Evolutionary conservation across 1,284 basidiomycete species (phyloP).

Genomic region (Boletellus dicymbophilus): DNA sequence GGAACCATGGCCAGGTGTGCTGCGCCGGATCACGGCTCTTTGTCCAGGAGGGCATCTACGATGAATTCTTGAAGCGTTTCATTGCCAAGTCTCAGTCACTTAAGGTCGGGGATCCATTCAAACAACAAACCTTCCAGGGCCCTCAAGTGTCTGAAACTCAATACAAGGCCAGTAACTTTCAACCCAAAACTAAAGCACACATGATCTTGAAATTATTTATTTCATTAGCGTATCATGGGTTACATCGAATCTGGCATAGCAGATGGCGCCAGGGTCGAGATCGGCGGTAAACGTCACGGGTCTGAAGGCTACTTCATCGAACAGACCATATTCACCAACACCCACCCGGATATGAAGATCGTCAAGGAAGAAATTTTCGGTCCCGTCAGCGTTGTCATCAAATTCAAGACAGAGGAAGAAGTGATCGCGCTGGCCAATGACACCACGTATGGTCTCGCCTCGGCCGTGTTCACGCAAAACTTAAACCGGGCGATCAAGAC

Average conservation of each 20-base stretch:
- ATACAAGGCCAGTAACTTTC: constrained; percentile 51
- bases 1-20: constrained; percentile 85
- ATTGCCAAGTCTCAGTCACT: constrained; percentile 56
- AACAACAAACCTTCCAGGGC: constrained; percentile 71
- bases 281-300: constrained; percentile 78
- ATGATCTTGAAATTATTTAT: constrained; percentile 33
- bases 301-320: constrained; percentile 75
- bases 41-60: constrained; percentile 83
- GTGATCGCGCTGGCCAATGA: constrained; percentile 84
- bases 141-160: constrained; percentile 84
- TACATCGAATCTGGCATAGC: constrained; percentile 88
- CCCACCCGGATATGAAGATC: constrained; percentile 81
- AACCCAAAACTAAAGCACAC: too few species aligned
- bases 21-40: constrained; percentile 87
- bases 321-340: constrained; percentile 89
- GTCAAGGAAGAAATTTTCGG: constrained; percentile 93
- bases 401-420: constrained; percentile 72
- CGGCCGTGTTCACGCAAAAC: constrained; percentile 85
- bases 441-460: constrained; percentile 83
- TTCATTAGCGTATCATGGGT: constrained; percentile 75
- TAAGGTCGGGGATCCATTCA: constrained; percentile 84
- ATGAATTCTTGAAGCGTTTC: constrained; percentile 71
- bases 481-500: constrained; percentile 74
- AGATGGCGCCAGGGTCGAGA: constrained; percentile 80
- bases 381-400: constrained; percentile 76